phyloP scores from a whole-genome alignment of 257 asterid species.

The Fraxinus anomala region DNA sequence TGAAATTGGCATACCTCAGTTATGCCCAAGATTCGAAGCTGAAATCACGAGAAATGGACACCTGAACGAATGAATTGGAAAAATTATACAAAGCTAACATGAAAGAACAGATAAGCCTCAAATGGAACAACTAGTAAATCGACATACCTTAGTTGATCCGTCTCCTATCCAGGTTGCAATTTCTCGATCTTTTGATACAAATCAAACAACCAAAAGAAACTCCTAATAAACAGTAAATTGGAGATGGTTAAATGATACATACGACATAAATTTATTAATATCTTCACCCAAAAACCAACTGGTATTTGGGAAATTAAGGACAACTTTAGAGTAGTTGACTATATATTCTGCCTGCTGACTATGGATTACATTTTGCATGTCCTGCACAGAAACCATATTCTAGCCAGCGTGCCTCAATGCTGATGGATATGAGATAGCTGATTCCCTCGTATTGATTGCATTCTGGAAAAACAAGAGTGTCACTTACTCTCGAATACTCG shows the following conservation, averaged over 20 bases:
- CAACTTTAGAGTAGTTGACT: conserved; percentile 48
- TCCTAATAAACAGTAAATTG: too few species aligned
- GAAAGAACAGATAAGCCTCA: too few species aligned
- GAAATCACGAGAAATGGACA: too few species aligned
- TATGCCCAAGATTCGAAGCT: too few species aligned
- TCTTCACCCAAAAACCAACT: not conserved
- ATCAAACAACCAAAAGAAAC: too few species aligned
- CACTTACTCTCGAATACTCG: conserved; percentile 13
- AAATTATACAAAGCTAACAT: too few species aligned
- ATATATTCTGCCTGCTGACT: conserved; percentile 28
- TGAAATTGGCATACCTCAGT: too few species aligned
- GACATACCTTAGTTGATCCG: too few species aligned
- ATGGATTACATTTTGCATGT: conserved; percentile 33
- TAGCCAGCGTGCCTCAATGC: conserved; percentile 28
- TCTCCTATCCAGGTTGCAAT: too few species aligned
- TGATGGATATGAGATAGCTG: conserved; percentile 33
- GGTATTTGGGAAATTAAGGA: conserved; percentile 8
- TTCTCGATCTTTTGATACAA: too few species aligned
- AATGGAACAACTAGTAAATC: too few species aligned
- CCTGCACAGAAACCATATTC: conserved; percentile 30
- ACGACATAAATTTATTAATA: not conserved
- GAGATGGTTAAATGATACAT: conserved; percentile 3
- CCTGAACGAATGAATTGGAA: too few species aligned
- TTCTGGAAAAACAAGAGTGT: conserved; percentile 27
- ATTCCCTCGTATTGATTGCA: conserved; percentile 28